Evolutionary conservation across 441 rosid genomes (phyloP), one percentile per base, ranked within the genome.

Genomic region (Iberis amara): DNA sequence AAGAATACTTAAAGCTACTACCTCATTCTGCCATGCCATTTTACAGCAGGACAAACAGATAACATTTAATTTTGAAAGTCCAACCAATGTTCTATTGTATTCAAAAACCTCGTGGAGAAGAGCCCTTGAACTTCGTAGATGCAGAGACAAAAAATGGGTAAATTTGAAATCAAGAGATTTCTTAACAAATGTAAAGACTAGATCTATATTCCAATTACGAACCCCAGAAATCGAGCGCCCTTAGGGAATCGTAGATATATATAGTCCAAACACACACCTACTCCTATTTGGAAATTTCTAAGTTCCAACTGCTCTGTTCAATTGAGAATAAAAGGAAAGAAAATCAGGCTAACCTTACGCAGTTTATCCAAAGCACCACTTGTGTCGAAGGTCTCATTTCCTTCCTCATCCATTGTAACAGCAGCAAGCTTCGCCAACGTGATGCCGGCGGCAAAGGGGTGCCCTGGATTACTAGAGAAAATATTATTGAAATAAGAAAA

Each of bases 341-440:
- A 48, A 46, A 58, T 23, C 59, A 47, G 52, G 42, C 79, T 74
- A 44, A 94, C 99, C 92, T 94, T 94, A 64, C 89, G 86, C 69
- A 94, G 62, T 72, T 69, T 85, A 75, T 94, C 97, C 74, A 86
- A 68, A 63, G 99, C 99, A 57, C 99, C 97, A 76, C 99, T 89
- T 23, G 94, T 68, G 77, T 94, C 99, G 66, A 94, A 94, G 40
- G 96, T 94, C 79, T 94, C 99, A 59, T 86, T 89, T 58, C 86
- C 99, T 59, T 82, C 86, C 64, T 89, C 97, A 68, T 94, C 99
- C 84, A 75, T 82, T 46, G 99, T 94, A 53, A 94, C 97, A 68
- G 99, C 99, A 50, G 99, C 99, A 52, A 94, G 88, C 76, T 85
- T 94, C 40, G 97, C 99, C 65, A 94, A 72, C 54, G 99, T 85